phyloP scores from a whole-genome alignment of 1,284 basidiomycete species.

The Pseudozyma hubeiensis region DNA sequence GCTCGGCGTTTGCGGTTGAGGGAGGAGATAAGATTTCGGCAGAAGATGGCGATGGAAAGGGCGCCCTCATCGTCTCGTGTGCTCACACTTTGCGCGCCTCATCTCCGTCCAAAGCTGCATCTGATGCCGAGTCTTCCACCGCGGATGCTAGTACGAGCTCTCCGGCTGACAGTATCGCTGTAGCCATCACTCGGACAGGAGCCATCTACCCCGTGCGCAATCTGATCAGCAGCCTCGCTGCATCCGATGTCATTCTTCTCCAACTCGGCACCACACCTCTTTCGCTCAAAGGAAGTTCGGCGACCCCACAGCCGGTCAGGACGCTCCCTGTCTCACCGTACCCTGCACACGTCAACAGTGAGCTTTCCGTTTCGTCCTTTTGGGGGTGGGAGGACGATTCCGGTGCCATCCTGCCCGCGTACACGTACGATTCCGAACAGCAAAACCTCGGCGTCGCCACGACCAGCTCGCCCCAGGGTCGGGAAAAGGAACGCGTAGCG shows the following conservation, averaged over 20 bases:
- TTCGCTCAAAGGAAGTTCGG: conserved; percentile 18
- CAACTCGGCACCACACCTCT: conserved; percentile 53
- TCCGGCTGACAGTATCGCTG: conserved; percentile 54
- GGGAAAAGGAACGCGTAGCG: conserved; percentile 46
- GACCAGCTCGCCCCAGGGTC: conserved; percentile 28
- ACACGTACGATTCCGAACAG: conserved; percentile 27
- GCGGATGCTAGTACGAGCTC: neutral
- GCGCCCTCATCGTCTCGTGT: conserved; percentile 74
- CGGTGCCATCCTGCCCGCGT: conserved; percentile 49
- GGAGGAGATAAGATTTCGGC: conserved; percentile 54
- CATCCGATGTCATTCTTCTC: conserved; percentile 74
- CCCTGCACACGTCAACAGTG: conserved; percentile 73
- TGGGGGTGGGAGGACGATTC: conserved; percentile 69
- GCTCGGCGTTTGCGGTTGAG: conserved; percentile 76
- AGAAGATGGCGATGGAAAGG: conserved; percentile 64
- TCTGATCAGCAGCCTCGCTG: conserved; percentile 75
- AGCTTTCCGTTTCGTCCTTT: conserved; percentile 75
- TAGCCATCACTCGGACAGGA: conserved; percentile 67
- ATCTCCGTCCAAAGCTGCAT: conserved; percentile 50
- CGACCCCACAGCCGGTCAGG: conserved; percentile 43
- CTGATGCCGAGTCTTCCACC: conserved; percentile 23
- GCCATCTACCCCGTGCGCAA: conserved; percentile 72
- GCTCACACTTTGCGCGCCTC: conserved; percentile 74
- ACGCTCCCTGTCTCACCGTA: conserved; percentile 79
- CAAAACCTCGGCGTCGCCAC: conserved; percentile 14